phyloP scores from a whole-genome alignment of 1,139 yeast species.

The Sugiyamaella novakii region DNA sequence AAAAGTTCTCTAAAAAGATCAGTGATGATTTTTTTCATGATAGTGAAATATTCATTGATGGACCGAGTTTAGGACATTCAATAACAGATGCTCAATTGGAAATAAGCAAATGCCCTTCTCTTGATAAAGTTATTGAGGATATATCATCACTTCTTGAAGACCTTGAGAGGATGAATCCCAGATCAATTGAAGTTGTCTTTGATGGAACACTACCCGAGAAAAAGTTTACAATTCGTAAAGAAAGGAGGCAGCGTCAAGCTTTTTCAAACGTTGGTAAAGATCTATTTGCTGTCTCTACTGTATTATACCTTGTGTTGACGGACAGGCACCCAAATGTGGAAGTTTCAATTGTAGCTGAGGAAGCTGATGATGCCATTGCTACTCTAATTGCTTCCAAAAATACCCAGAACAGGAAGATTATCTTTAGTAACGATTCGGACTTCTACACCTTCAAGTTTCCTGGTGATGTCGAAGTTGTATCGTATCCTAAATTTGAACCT shows the following conservation, averaged over 20 bases:
- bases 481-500: slow-evolving; percentile 1
- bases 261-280: background rate
- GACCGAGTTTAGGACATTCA: slow-evolving; percentile 24
- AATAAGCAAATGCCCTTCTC: background rate
- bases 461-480: slow-evolving; percentile 10
- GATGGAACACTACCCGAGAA: slow-evolving; percentile 13
- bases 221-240: slow-evolving; percentile 9
- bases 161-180: slow-evolving; percentile 1
- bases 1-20: background rate
- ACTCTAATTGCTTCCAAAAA: background rate
- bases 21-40: slow-evolving; percentile 5
- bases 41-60: slow-evolving; percentile 23
- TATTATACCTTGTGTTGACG: slow-evolving; percentile 16
- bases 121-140: background rate
- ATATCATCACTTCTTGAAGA: background rate
- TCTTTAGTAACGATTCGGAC: slow-evolving; percentile 27
- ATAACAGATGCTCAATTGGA: slow-evolving; percentile 16
- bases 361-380: slow-evolving; percentile 28
- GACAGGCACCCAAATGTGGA: slow-evolving; percentile 15
- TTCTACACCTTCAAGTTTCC: slow-evolving; percentile 22
- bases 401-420: slow-evolving; percentile 7
- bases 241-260: slow-evolving; percentile 4
- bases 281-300: slow-evolving; percentile 15
- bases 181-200: slow-evolving; percentile 9
- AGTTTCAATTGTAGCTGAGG: slow-evolving; percentile 23